Evolutionary conservation across 2,329 filamentous ascomycete species (phyloP).

Genomic region (Trichoderma sp.): DNA sequence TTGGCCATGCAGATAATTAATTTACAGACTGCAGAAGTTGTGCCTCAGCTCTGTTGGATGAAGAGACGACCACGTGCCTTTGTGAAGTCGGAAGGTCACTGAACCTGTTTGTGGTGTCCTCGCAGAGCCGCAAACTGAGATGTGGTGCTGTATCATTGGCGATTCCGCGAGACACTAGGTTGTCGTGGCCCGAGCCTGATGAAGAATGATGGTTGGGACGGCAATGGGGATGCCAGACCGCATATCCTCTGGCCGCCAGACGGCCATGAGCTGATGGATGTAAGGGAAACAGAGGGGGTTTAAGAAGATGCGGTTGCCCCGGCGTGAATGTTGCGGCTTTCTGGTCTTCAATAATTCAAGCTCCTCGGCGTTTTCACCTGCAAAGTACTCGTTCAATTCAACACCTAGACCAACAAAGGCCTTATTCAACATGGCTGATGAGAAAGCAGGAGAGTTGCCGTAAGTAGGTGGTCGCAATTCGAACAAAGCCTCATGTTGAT

Average conservation of each 20-base stretch:
- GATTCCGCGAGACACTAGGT: constrained; percentile 6
- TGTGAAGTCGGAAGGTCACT: not conserved
- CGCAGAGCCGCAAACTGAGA: constrained; percentile 30
- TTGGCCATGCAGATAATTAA: not conserved
- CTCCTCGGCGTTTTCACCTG: not conserved
- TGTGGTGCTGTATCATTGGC: constrained; percentile 35
- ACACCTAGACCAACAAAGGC: not conserved
- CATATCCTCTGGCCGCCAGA: not conserved
- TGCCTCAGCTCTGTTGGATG: not conserved
- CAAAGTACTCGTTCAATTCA: not conserved
- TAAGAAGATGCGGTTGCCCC: constrained; percentile 8
- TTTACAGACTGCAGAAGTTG: not conserved
- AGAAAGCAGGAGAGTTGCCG: not conserved
- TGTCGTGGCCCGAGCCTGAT: not conserved
- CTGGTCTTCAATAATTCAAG: not conserved
- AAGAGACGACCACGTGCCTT: constrained; percentile 10
- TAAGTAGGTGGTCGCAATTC: not conserved
- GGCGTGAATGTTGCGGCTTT: not conserved
- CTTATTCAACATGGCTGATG: not conserved
- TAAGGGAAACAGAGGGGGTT: not conserved
- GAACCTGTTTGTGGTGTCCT: constrained; percentile 19
- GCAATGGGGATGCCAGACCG: not conserved
- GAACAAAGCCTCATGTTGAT: not conserved
- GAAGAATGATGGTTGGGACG: not conserved
- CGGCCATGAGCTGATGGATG: not conserved